Conservation (phyloP, 2,329 filamentous ascomycete species). For the Cladorrhinum sp. region DNA sequence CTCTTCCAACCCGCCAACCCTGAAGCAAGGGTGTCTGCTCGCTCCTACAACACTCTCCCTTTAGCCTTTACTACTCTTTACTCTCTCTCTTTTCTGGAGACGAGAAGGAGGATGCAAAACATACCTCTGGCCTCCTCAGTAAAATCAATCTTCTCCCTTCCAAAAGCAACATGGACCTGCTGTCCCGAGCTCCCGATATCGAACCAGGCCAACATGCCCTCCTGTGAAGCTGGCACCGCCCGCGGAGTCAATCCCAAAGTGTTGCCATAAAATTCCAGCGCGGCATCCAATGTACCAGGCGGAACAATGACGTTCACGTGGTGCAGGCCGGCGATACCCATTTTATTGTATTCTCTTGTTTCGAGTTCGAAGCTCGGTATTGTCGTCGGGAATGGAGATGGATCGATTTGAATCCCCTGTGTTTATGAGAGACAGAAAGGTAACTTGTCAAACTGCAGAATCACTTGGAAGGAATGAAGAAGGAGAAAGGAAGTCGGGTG, state of each 20-base stretch:
- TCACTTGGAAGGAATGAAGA: no score
- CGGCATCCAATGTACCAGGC: constrained; percentile 47
- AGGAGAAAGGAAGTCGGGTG: no score
- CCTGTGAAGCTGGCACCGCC: constrained; percentile 52
- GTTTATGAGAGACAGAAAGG: no score
- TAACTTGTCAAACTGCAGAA: no score
- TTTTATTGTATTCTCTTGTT: no score
- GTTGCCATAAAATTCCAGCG: constrained; percentile 52
- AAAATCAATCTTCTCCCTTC: constrained; percentile 32
- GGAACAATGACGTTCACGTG: constrained; percentile 56
- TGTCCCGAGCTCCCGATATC: constrained; percentile 54
- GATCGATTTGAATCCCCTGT: no score
- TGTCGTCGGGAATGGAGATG: no score
- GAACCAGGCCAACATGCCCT: constrained; percentile 56
- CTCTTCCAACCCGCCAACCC: constrained; percentile 45
- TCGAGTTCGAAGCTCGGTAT: no score
- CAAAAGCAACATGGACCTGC: constrained; percentile 55
- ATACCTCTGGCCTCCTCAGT: constrained; percentile 20
- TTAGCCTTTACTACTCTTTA: no score
- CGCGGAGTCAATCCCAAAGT: constrained; percentile 54
- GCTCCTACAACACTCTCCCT: constrained; percentile 28
- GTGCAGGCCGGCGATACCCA: constrained; percentile 27
- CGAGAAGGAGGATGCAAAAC: no score
- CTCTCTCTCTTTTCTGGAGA: no score
- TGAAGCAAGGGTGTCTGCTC: constrained; percentile 58